Conservation (phyloP, 2,329 filamentous ascomycete species). For the Penicillium sp. region DNA sequence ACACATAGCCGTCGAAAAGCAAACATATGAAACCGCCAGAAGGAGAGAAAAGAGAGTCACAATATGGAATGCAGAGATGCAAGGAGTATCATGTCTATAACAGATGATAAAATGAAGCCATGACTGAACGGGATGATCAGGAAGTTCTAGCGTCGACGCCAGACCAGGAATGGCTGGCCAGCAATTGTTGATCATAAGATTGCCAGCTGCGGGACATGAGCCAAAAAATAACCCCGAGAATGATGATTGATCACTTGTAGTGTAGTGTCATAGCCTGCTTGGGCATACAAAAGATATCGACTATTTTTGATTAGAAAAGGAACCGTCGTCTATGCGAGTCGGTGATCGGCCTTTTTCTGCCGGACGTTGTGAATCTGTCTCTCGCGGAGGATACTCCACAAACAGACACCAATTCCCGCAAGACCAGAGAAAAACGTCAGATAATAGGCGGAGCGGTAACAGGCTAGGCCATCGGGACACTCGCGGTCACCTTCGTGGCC, state of each 20-base stretch:
- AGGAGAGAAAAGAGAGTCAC: background rate
- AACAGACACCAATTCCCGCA: constrained; percentile 67
- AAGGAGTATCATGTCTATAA: constrained; percentile 23
- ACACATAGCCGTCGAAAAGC: background rate
- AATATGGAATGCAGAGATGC: constrained; percentile 7
- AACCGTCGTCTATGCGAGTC: constrained; percentile 34
- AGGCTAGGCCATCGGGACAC: constrained; percentile 76
- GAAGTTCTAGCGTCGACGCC: constrained; percentile 9
- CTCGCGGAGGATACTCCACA: constrained; percentile 57
- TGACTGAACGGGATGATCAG: constrained; percentile 10
- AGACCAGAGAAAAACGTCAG: constrained; percentile 75
- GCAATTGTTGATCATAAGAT: constrained; percentile 15
- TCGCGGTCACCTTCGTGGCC: constrained; percentile 69
- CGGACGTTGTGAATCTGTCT: constrained; percentile 33
- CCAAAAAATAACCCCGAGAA: too few species aligned
- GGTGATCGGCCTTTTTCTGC: constrained; percentile 37
- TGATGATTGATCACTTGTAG: background rate
- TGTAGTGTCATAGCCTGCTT: too few species aligned
- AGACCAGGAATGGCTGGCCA: constrained; percentile 9
- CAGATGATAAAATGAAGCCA: background rate
- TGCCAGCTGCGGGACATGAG: background rate
- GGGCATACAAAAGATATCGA: background rate
- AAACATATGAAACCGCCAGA: background rate
- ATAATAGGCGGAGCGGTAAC: constrained; percentile 80
- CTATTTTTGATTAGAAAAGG: background rate